Conservation (phyloP, 1,139 yeast species). For the Debaryomycetaceae sp. region DNA sequence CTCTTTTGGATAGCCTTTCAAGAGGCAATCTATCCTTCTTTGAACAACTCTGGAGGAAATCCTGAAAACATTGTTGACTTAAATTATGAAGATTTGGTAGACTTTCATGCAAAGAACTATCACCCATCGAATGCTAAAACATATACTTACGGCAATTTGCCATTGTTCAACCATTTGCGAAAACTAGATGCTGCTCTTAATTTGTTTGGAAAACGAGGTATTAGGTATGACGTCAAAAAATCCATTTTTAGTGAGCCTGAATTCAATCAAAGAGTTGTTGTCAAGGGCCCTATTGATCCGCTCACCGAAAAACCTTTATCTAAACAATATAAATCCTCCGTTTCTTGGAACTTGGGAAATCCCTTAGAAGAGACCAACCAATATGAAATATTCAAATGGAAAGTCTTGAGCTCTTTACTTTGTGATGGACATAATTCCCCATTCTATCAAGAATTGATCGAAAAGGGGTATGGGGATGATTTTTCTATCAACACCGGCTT, state of each 20-base stretch:
- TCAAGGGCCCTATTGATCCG: slow-evolving; percentile 80
- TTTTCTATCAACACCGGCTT: slow-evolving; percentile 86
- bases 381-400: slow-evolving; percentile 71
- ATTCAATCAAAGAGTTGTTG: slow-evolving; percentile 24
- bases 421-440: slow-evolving; percentile 94
- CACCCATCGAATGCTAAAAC: slow-evolving; percentile 90
- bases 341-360: slow-evolving; percentile 84
- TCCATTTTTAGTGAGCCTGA: slow-evolving; percentile 21
- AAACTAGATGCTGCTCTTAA: slow-evolving; percentile 53
- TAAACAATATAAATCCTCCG: slow-evolving; percentile 71
- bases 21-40: slow-evolving; percentile 78
- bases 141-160: slow-evolving; percentile 81
- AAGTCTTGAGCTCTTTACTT: slow-evolving; percentile 65
- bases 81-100: slow-evolving; percentile 67
- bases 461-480: slow-evolving; percentile 80
- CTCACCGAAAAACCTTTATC: slow-evolving; percentile 59
- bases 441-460: slow-evolving; percentile 78
- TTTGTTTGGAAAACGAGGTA: slow-evolving; percentile 50
- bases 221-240: slow-evolving; percentile 20
- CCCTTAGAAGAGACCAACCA: slow-evolving; percentile 53
- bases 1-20: slow-evolving; percentile 81
- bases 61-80: slow-evolving; percentile 76
- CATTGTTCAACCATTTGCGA: slow-evolving; percentile 58
- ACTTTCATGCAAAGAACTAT: slow-evolving; percentile 71
- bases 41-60: slow-evolving; percentile 93